Evolutionary conservation across 2,329 filamentous ascomycete species (phyloP), one percentile per base, ranked within the genome.

Genomic region (Fusarium vanettenii): DNA sequence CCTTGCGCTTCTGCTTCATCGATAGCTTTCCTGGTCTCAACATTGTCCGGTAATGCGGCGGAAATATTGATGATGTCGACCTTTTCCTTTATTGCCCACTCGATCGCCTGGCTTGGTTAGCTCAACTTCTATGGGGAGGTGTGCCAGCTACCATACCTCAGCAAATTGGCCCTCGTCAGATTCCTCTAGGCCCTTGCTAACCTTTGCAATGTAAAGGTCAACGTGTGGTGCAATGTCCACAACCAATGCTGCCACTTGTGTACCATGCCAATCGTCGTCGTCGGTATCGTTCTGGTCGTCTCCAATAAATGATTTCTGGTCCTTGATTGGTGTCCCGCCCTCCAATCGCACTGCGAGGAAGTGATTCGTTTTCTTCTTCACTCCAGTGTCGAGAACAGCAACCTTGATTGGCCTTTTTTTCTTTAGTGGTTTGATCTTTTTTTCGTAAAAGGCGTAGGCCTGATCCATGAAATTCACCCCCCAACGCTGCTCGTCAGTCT

Each of bases 181-280:
- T 27, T 4, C 25, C 25, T 27, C 25, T 27, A 27, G 25, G 25
- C 25, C 25, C 14, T 37, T 6, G 33, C 33, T 16, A 14, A 37
- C 60, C 48, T 70, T 70, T 10, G 64, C 68, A 13, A 70, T 60
- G 35, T 67, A 70, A 5, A 70, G 27, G 56, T 70, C 60, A 9
- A 43, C 68, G 14, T 70, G 64, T 2, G 68, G 68, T 10, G 64
- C 60, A 2, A 70, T 50, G 22, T 37, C 50, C 25, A 64, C 18
- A 16, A 70, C 8, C 18, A 67, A 35, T 1, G 35, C 48, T 7
- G 64, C 68, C 14, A 67, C 59, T 45, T 56, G 18, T n/a, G 64
- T 67, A 11, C 68, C 68, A 35, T 70, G 68, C 41, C 68, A 60
- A 61, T 59, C 5, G 13, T 27, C 25, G 25, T 27, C 25, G 25